phyloP scores from a whole-genome alignment of 2,329 filamentous ascomycete species.

The Beauveria medogensis region DNA sequence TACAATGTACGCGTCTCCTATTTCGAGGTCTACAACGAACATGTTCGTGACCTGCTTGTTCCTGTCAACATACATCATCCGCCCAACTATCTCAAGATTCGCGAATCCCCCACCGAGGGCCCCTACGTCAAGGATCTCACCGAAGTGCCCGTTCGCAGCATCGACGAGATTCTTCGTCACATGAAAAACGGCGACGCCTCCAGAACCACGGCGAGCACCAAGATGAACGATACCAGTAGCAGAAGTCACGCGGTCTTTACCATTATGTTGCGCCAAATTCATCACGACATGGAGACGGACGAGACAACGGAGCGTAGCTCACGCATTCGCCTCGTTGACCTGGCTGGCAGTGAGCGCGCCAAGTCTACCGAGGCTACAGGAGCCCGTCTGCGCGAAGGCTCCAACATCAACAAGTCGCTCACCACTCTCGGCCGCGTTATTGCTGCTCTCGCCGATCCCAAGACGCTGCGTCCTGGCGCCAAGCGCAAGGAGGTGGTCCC shows the following conservation, averaged over 20 bases:
- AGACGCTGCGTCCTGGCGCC: constrained; percentile 41
- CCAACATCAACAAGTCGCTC: constrained; percentile 98
- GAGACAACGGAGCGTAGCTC: constrained; percentile 93
- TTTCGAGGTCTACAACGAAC: constrained; percentile 99
- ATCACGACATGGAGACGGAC: constrained; percentile 94
- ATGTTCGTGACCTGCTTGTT: constrained; percentile 86
- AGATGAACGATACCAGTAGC: constrained; percentile 98
- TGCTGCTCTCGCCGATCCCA: constrained; percentile 72
- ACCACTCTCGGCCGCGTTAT: constrained; percentile 95
- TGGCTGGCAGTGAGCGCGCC: constrained; percentile 89
- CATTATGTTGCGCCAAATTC: constrained; percentile 95
- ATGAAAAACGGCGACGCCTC: constrained; percentile 87
- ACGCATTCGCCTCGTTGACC: constrained; percentile 87
- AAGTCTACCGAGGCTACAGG: constrained; percentile 95
- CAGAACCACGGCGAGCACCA: constrained; percentile 84
- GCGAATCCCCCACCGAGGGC: constrained; percentile 88
- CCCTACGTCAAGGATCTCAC: constrained; percentile 96
- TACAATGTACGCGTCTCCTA: constrained; percentile 98
- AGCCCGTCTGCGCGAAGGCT: constrained; percentile 81
- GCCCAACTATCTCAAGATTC: constrained; percentile 91
- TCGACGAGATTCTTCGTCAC: constrained; percentile 77
- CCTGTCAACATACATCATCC: constrained; percentile 61
- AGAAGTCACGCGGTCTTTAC: constrained; percentile 97
- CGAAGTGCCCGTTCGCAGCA: constrained; percentile 82
- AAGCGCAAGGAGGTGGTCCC: constrained; percentile 66